These are phyloP conservation scores for Beta macrorhiza DNA, from an alignment of 179 eudicot genomes.

Conservation along the genomic window DNA sequence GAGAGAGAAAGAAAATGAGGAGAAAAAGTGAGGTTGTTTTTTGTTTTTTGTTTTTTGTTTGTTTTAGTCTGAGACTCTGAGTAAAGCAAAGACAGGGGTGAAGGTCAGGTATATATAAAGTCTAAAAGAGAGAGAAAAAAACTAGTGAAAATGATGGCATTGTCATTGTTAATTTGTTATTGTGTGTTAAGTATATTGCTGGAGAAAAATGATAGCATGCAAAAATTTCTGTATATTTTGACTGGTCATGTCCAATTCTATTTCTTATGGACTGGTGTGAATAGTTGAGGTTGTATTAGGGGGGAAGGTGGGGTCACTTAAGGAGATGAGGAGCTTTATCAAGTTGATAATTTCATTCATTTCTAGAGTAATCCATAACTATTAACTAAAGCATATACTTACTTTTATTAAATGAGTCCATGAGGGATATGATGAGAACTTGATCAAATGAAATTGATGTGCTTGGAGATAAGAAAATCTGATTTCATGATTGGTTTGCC, in stretches of 20 bases:
- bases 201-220: no score
- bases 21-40: constrained; percentile 2
- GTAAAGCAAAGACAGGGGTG: not conserved
- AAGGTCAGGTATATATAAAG: constrained; percentile 14
- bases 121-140: no score
- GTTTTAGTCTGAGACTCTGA: constrained; percentile 6
- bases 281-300: constrained; percentile 20
- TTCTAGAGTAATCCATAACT: constrained; percentile 11
- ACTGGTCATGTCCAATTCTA: constrained; percentile 6
- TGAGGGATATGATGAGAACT: not conserved
- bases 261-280: not conserved
- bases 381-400: not conserved
- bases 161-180: not conserved
- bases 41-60: not conserved
- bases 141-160: not conserved
- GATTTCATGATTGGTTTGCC: not conserved
- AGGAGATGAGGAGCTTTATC: not conserved
- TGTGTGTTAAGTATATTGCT: not conserved
- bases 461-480: not conserved
- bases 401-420: not conserved
- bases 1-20: constrained; percentile 21
- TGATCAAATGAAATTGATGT: not conserved
- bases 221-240: not conserved
- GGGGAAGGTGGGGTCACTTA: constrained; percentile 15
- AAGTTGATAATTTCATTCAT: not conserved